A percentile compares a stretch with the other conserved stretches of the same genome.
Conservation (phyloP, 768 basidiomycete species). For the Dacryopinax primogenitus region DNA sequence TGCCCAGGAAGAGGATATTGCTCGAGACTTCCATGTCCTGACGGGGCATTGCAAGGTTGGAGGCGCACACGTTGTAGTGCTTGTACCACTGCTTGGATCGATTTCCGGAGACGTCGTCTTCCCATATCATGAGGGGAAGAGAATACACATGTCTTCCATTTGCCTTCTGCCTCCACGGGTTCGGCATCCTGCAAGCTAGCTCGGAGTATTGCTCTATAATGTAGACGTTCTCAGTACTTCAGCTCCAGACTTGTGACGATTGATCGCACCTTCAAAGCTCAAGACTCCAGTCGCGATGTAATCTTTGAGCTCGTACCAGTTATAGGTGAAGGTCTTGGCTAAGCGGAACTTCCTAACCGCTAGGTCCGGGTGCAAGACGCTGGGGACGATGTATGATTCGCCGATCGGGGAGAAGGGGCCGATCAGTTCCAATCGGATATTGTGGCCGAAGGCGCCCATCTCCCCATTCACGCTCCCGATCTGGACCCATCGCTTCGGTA, state of each 20-base stretch:
- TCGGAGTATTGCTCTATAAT: no score
- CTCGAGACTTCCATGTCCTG: background rate
- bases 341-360: no score
- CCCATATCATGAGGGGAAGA: background rate
- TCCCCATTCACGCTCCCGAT: background rate
- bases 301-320: background rate
- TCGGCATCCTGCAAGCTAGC: no score
- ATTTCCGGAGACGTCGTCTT: background rate
- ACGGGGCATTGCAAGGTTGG: background rate
- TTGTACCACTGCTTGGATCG: constrained; percentile 8
- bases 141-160: background rate
- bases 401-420: background rate
- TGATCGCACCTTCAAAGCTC: background rate
- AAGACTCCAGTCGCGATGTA: background rate
- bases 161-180: background rate
- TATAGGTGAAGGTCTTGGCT: background rate
- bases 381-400: background rate
- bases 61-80: background rate
- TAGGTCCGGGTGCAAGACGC: no score
- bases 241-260: no score
- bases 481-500: background rate
- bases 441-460: background rate
- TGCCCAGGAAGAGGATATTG: background rate
- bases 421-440: background rate
- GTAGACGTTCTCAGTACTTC: no score